Base-by-base conservation (phyloP, 805 yeast species). In the Novakomyces olei region DNA sequence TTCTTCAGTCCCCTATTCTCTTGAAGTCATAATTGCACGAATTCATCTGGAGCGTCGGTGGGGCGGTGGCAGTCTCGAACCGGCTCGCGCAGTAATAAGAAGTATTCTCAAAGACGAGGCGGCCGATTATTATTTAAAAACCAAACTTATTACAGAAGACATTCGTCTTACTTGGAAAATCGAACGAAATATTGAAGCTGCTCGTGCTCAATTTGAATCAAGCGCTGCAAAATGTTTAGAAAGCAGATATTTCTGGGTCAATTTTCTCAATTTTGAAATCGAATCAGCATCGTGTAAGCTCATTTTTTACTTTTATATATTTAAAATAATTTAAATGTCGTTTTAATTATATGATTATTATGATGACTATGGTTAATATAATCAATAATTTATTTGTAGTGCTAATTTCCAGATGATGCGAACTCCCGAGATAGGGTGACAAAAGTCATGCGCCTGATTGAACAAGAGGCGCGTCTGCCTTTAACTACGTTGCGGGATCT, bases 211-310 rank as follows among this genome's bases (percentile, higher is more conserved):
- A 15, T 51, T 43, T 28, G 36, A 36, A 23, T 19, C 27, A 22
- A 32, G 43, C 25, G 37, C 39, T 17, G 35, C 36, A 7, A 30
- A 37, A 25, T 46, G 39, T 20, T 29, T 41, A 25, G 45, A 39
- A 17, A 40, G 41, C 23, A 42, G 41, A 30, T 32, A 39, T 19
- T 51, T 50, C 34, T 51, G 57, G 55, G 41, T 39, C 20, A 37
- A 44, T n/a, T 50, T 40, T 32, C 42, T 51, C 19, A 36, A 38
- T 19, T 49, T 49, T 27, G 55, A 49, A 29, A 34, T 48, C n/a
- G 39, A 35, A n/a, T 39, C 43, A 26, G 40, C 43, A 16, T 27
- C 38, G 14, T 31, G 39, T 29, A 32, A 23, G 39, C 32, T 15
- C 8, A 5, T 10, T 9, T 3, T 26, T 9, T 27, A 7, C 9